Base-by-base conservation (phyloP, 257 asterid species). In the Parsonsia alboflavescens region DNA sequence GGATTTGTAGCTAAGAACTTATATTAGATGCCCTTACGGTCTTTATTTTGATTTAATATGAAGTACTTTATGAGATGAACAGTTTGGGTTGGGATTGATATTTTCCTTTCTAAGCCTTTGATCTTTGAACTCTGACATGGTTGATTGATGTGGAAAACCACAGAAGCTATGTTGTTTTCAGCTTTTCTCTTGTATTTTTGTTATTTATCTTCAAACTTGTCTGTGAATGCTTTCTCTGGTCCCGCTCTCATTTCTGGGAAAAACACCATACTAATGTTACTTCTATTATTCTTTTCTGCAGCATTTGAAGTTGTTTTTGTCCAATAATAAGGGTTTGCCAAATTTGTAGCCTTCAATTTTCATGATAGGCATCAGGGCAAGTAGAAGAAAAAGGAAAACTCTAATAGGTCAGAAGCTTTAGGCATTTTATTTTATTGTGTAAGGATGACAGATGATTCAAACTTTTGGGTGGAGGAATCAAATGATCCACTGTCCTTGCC, bases 381-480 rank as follows among this genome's bases (percentile, higher is more conserved):
- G 71, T 53, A 9, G 68, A 67, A 75, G 78, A 65, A 56, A 33
- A 17, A 21, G 41, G 70, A 28, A 59, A 61, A 15, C 42, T 73
- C 48, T 3, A 17, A 24, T 73, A 44, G 78, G 56, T 66, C 30
- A 65, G 15, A 62, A 30, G 48, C 68, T 24, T 53, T 66, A n/a
- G 9, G 33, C 36, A 28, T 19, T 64, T 39, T 50, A 15, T 44
- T 67, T n/a, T 48, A 44, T 12, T 53, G 50, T 48, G 39, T 30
- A 41, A 73, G 53, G 77, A 93, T 93, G 96, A 86, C 84, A 56
- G 91, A 82, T 64, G 62, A 70, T 75, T 62, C 77, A 57, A 52
- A 17, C 44, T 85, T 82, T 84, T 88, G 97, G 98, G 87, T 86
- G 81, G 94, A 79, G 80, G 94, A 88, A 57, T 62, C 84, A 66